A percentile compares a stretch with the other conserved stretches of the same genome.
These are phyloP conservation scores for Xylogone sp. DNA, from an alignment of 2,329 filamentous ascomycete genomes.

Conservation along the genomic window DNA sequence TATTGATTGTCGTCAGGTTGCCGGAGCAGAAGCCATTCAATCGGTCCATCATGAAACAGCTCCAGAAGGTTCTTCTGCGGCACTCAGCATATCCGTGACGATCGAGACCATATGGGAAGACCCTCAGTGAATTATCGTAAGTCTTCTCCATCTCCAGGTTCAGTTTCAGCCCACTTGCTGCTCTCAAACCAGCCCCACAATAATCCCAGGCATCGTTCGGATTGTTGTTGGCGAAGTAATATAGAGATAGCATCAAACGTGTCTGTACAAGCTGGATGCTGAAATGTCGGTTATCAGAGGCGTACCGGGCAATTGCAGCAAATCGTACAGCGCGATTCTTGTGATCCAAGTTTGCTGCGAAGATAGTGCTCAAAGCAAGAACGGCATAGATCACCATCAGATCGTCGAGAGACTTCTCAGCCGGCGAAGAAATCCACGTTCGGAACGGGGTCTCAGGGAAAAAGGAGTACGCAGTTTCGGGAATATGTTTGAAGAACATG, in stretches of 20 bases:
- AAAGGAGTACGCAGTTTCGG: conserved; percentile 50
- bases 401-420: conserved; percentile 46
- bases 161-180: conserved; percentile 55
- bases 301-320: conserved; percentile 53
- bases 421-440: conserved; percentile 45
- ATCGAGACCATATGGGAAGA: conserved; percentile 54
- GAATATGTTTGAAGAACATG: conserved; percentile 54
- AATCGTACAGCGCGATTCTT: conserved; percentile 42
- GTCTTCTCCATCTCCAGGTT: conserved; percentile 57
- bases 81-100: conserved; percentile 59
- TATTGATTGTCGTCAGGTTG: conserved; percentile 51
- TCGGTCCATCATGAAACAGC: conserved; percentile 65
- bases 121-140: conserved; percentile 33
- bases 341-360: conserved; percentile 43
- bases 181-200: conserved; percentile 57
- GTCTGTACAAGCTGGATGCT: conserved; percentile 64
- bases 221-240: conserved; percentile 60
- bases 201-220: conserved; percentile 59
- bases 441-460: conserved; percentile 51
- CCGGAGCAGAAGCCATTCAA: conserved; percentile 56
- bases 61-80: conserved; percentile 68
- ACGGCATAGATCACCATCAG: conserved; percentile 58
- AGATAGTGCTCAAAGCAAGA: conserved; percentile 53
- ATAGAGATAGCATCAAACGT: conserved; percentile 62
- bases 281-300: conserved; percentile 47